Conservation (phyloP, 2,329 filamentous ascomycete genomes). For the Tolypocladium cylindrosporum region DNA sequence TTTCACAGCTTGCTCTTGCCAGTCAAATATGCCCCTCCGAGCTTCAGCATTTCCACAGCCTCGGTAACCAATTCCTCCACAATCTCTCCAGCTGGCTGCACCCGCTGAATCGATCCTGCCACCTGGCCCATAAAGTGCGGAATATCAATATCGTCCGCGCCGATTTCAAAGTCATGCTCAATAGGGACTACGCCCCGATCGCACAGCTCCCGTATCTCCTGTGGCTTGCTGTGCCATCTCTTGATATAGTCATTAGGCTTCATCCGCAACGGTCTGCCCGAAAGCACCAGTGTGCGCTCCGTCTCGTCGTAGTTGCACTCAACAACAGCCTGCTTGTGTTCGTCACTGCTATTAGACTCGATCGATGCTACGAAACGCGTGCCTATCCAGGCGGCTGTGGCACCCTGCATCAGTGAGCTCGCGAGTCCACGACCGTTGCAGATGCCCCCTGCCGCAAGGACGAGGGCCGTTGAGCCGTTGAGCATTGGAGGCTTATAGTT, state of each 20-base stretch:
- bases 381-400: slow-evolving; percentile 85
- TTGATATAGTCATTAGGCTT: slow-evolving; percentile 75
- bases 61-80: slow-evolving; percentile 83
- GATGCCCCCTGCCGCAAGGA: slow-evolving; percentile 84
- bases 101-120: slow-evolving; percentile 62
- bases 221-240: slow-evolving; percentile 67
- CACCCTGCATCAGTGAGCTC: slow-evolving; percentile 76
- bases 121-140: slow-evolving; percentile 95
- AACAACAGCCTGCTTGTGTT: slow-evolving; percentile 80
- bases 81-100: slow-evolving; percentile 76
- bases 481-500: slow-evolving; percentile 60
- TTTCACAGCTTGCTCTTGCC: slow-evolving; percentile 29
- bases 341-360: slow-evolving; percentile 70
- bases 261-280: slow-evolving; percentile 71
- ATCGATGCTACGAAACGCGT: slow-evolving; percentile 78
- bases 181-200: slow-evolving; percentile 71
- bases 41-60: slow-evolving; percentile 57
- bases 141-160: slow-evolving; percentile 64
- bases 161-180: slow-evolving; percentile 72
- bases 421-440: slow-evolving; percentile 75
- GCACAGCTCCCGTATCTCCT: slow-evolving; percentile 66
- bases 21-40: slow-evolving; percentile 50
- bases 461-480: slow-evolving; percentile 60
- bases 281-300: slow-evolving; percentile 70
- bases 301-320: slow-evolving; percentile 70